These are phyloP conservation scores for Ensete glaucum DNA, from an alignment of 176 grass and related monocot species.

Conservation along the genomic window DNA sequence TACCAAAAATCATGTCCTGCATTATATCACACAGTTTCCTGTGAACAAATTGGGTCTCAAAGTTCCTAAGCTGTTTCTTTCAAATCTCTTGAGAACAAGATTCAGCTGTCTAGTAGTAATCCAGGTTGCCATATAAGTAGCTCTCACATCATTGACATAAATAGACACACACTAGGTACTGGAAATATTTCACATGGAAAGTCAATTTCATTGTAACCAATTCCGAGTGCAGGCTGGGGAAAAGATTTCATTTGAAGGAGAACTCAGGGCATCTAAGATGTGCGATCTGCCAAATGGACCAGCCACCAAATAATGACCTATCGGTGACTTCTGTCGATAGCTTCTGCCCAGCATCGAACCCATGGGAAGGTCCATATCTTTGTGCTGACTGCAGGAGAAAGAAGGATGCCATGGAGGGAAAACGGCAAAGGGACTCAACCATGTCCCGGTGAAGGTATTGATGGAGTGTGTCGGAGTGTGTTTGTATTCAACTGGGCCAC, in stretches of 20 bases:
- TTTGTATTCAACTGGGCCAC: neutral
- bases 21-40: too few relatives aligned
- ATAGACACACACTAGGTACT: too few relatives aligned
- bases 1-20: too few relatives aligned
- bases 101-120: too few relatives aligned
- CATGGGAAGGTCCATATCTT: slow-evolving; percentile 55
- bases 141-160: too few relatives aligned
- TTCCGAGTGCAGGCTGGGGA: slow-evolving; percentile 47
- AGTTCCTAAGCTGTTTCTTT: too few relatives aligned
- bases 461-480: neutral
- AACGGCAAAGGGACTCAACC: neutral
- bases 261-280: slow-evolving; percentile 51
- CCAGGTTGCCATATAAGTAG: too few relatives aligned
- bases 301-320: slow-evolving; percentile 43
- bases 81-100: too few relatives aligned
- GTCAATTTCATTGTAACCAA: slow-evolving; percentile 7
- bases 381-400: slow-evolving; percentile 80
- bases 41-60: too few relatives aligned
- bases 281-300: slow-evolving; percentile 84
- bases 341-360: slow-evolving; percentile 40
- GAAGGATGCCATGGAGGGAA: slow-evolving; percentile 99
- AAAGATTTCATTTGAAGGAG: slow-evolving; percentile 40
- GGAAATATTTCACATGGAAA: neutral
- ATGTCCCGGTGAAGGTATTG: slow-evolving; percentile 3
- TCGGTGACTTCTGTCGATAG: slow-evolving; percentile 27